Percentiles rank a stretch among this genome's conserved stretches.
phyloP scores from a whole-genome alignment of 1,284 basidiomycete genomes.

The Trichosporon inkin region DNA sequence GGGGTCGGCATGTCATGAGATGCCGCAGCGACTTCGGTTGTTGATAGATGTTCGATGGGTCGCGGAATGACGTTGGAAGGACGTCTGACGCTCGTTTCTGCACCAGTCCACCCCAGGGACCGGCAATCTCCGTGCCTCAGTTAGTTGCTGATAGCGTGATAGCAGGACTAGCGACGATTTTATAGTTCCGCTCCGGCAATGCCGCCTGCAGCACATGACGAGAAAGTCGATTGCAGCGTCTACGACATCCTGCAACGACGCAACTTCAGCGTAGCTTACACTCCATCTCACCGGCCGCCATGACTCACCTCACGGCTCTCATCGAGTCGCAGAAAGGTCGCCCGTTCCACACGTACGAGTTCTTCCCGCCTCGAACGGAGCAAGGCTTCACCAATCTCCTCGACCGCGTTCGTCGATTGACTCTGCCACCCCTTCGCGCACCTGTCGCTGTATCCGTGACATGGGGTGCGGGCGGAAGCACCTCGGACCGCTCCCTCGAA shows the following conservation, averaged over 20 bases:
- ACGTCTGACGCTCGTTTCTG: too few species aligned
- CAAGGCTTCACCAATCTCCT: constrained; percentile 85
- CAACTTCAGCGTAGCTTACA: neutral
- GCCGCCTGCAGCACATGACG: constrained; percentile 3
- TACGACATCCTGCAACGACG: neutral
- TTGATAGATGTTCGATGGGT: too few species aligned
- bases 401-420: constrained; percentile 70
- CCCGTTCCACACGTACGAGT: constrained; percentile 85
- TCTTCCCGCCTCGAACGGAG: constrained; percentile 92
- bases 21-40: too few species aligned
- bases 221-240: neutral
- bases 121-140: too few species aligned
- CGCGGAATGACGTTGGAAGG: too few species aligned
- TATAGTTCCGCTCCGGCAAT: constrained; percentile 3
- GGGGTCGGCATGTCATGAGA: neutral
- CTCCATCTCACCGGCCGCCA: constrained; percentile 4
- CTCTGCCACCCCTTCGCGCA: constrained; percentile 52
- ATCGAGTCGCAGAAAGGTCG: constrained; percentile 6
- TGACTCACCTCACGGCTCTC: constrained; percentile 22
- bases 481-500: constrained; percentile 80
- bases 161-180: neutral
- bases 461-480: constrained; percentile 96
- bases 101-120: too few species aligned
- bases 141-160: neutral
- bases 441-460: constrained; percentile 83